Evolutionary conservation across 1,284 basidiomycete genomes (phyloP).

Genomic region (Ceratobasidium sp.): DNA sequence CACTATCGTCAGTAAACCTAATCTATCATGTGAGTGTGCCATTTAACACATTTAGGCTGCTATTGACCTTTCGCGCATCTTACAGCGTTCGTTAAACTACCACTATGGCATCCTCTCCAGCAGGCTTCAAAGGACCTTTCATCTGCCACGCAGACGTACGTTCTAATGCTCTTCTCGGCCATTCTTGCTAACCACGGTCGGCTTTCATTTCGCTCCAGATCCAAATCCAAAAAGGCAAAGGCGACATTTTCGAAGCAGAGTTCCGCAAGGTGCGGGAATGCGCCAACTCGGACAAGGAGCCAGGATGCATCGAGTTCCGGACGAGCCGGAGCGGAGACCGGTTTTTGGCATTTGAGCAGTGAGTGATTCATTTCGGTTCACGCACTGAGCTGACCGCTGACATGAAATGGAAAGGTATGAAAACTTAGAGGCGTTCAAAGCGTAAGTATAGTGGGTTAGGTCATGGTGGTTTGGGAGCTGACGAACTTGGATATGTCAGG

Average conservation of each 20-base stretch:
- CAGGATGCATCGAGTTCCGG: constrained; percentile 45
- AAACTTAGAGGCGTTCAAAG: constrained; percentile 27
- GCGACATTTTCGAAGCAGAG: constrained; percentile 34
- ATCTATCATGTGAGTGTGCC: too few relatives aligned
- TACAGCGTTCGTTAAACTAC: neutral
- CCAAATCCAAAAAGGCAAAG: constrained; percentile 40
- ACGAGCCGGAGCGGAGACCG: constrained; percentile 36
- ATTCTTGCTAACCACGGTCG: neutral
- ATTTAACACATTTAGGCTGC: too few relatives aligned
- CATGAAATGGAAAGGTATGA: constrained; percentile 27
- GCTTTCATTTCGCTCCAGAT: constrained; percentile 19
- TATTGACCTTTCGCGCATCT: too few relatives aligned
- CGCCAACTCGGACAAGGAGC: constrained; percentile 44
- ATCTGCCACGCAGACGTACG: constrained; percentile 38
- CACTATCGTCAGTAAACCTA: too few relatives aligned
- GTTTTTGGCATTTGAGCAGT: constrained; percentile 45
- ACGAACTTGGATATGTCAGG: neutral
- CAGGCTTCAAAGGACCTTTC: constrained; percentile 37
- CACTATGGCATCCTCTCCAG: constrained; percentile 34
- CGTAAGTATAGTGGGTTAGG: neutral
- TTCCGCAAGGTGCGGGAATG: constrained; percentile 44
- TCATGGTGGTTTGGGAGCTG: neutral
- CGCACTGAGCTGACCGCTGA: neutral
- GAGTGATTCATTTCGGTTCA: constrained; percentile 6
- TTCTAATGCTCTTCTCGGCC: neutral